These are phyloP conservation scores for Pseudoperonospora humuli DNA, from an alignment of 352 stramenopile species.

Conservation along the genomic window DNA sequence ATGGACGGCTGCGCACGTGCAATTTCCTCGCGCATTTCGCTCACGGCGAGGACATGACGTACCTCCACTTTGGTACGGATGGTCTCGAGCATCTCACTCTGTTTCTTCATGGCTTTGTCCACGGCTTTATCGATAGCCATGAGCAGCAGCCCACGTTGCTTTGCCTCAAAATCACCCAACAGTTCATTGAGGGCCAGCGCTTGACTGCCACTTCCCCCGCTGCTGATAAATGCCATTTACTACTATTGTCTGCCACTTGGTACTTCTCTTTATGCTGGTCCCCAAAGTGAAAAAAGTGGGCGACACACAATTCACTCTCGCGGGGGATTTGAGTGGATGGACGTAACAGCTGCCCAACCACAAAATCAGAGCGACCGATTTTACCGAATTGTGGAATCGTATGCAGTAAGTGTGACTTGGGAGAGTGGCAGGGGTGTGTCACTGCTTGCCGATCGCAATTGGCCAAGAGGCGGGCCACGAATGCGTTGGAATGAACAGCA, in stretches of 20 bases:
- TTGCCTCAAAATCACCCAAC: conserved; percentile 19
- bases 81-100: conserved; percentile 21
- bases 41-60: conserved; percentile 9
- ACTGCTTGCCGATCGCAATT: no score
- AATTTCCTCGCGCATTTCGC: conserved; percentile 12
- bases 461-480: no score
- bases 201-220: neutral
- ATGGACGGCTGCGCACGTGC: conserved; percentile 14
- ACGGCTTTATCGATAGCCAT: conserved; percentile 24
- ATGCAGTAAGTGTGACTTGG: no score
- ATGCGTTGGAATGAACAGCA: no score
- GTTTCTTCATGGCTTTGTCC: conserved; percentile 20
- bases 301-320: no score
- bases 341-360: neutral
- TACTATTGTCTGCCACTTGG: neutral
- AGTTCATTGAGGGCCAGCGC: conserved; percentile 13
- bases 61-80: conserved; percentile 15
- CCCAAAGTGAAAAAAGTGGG: no score
- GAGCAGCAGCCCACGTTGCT: conserved; percentile 19
- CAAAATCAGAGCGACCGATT: no score
- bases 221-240: conserved; percentile 4
- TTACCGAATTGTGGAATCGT: no score
- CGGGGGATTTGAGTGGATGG: no score
- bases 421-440: no score
- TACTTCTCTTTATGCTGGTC: neutral